Percentiles rank a stretch among this genome's conserved stretches.
These are phyloP conservation scores for Solanum hybrid DNA, from an alignment of 305 asterid genomes.

Conservation along the genomic window DNA sequence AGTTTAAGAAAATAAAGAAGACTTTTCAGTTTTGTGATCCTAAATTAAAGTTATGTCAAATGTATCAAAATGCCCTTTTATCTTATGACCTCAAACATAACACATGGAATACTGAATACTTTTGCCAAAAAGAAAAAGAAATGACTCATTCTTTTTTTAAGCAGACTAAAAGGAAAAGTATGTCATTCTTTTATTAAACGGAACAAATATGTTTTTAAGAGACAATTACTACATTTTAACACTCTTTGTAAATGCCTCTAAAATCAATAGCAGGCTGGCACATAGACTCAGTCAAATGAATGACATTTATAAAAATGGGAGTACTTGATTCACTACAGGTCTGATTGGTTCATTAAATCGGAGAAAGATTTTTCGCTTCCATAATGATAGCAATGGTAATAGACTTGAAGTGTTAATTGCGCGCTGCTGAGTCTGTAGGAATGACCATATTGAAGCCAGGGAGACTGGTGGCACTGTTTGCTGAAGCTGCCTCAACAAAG, in stretches of 20 bases:
- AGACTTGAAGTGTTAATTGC: background rate
- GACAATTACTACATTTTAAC: background rate
- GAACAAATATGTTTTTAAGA: background rate
- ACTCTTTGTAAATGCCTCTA: background rate
- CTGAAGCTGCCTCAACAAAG: slow-evolving; percentile 13
- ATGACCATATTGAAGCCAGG: background rate
- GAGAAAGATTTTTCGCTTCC: background rate
- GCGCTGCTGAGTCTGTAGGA: background rate
- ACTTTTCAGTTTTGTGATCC: background rate
- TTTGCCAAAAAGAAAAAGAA: background rate
- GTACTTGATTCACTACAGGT: background rate
- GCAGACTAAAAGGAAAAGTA: background rate
- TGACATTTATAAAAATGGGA: background rate
- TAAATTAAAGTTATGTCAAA: background rate
- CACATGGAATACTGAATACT: background rate
- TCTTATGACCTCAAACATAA: background rate
- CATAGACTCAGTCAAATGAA: background rate
- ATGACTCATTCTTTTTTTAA: background rate
- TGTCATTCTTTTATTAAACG: background rate
- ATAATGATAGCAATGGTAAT: slow-evolving; percentile 6
- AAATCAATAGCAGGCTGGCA: background rate
- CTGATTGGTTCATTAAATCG: background rate
- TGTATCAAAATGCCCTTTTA: background rate
- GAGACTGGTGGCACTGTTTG: background rate
- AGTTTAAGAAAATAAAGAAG: background rate